Evolutionary conservation across 345 rosid genomes (phyloP).

Genomic region (Eucalyptus albens): DNA sequence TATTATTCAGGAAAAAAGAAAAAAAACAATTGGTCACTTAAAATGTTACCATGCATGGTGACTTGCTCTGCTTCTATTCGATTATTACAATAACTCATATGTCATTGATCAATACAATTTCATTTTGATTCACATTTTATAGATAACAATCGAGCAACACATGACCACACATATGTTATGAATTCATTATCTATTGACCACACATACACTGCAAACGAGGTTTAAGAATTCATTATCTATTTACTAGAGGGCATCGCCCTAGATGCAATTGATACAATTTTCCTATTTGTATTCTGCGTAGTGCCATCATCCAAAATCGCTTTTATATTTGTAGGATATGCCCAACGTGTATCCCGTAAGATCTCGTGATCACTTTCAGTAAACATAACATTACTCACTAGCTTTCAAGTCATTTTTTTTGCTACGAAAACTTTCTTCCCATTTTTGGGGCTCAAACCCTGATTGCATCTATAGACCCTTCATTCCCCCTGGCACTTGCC

Average conservation of each 20-base stretch:
- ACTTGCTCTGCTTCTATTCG: too few relatives aligned
- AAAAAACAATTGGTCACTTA: too few relatives aligned
- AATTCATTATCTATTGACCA: too few relatives aligned
- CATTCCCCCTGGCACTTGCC: not conserved
- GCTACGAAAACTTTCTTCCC: not conserved
- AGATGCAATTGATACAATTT: not conserved
- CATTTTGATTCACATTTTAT: too few relatives aligned
- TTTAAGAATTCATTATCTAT: not conserved
- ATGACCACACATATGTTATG: not conserved
- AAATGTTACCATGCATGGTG: too few relatives aligned
- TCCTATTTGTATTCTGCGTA: not conserved
- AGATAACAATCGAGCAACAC: not conserved
- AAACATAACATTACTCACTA: not conserved
- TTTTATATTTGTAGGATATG: not conserved
- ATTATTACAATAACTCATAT: too few relatives aligned
- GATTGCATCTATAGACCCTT: fast-evolving
- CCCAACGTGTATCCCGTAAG: fast-evolving
- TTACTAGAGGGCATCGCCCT: not conserved
- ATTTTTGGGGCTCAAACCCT: not conserved
- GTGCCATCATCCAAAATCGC: fast-evolving
- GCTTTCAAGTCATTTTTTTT: not conserved
- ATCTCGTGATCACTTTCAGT: not conserved
- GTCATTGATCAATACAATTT: too few relatives aligned
- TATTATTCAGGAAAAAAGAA: too few relatives aligned
- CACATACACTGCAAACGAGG: not conserved